These are phyloP conservation scores for Trichoderma atroviride DNA, from an alignment of 2,329 filamentous ascomycete genomes.

Conservation along the genomic window DNA sequence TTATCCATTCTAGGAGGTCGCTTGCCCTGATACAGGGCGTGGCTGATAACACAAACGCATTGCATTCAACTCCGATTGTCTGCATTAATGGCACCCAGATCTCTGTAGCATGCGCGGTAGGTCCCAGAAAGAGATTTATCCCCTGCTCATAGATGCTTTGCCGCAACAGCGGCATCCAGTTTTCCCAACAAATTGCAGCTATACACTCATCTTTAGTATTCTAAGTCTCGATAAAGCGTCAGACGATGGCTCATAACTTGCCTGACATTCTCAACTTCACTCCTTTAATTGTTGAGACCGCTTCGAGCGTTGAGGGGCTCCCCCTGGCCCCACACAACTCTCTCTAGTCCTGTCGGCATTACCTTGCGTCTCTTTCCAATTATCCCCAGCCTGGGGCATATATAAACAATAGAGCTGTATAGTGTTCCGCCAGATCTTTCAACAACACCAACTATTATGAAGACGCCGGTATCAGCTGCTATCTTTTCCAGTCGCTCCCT, in stretches of 20 bases:
- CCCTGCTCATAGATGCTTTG: conserved; percentile 6
- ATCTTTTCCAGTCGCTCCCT: neutral
- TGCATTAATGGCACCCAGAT: conserved; percentile 17
- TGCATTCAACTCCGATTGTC: conserved; percentile 3
- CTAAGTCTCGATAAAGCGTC: neutral
- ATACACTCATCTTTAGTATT: neutral
- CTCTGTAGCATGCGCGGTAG: conserved; percentile 8
- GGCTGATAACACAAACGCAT: neutral
- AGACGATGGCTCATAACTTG: neutral
- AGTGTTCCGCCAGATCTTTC: neutral
- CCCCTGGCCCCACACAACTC: conserved; percentile 2
- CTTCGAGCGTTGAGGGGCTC: neutral
- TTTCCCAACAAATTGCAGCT: conserved; percentile 16
- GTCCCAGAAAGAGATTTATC: neutral
- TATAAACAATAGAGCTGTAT: conserved; percentile 4
- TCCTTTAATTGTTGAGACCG: conserved; percentile 1
- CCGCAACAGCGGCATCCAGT: conserved; percentile 7
- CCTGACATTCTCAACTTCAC: neutral
- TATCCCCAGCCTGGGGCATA: neutral
- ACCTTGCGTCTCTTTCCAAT: conserved; percentile 14
- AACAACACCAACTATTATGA: neutral
- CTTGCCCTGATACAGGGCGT: conserved; percentile 5
- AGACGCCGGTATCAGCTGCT: neutral
- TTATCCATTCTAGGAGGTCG: neutral
- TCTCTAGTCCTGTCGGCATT: neutral